phyloP scores from a whole-genome alignment of 371 early-diverging fungal species.

The Chytridium lagenaria region DNA sequence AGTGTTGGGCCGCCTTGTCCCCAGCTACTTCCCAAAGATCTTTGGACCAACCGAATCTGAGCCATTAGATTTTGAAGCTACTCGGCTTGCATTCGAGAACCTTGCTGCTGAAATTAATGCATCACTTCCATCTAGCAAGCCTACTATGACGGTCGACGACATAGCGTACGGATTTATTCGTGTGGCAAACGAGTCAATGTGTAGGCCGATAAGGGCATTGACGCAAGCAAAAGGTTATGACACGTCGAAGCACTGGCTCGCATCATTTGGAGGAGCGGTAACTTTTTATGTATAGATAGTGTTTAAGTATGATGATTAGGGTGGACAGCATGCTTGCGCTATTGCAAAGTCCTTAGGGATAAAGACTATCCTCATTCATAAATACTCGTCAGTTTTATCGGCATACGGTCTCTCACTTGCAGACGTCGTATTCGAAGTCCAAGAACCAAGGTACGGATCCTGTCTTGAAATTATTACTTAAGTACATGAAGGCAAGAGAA shows the following conservation, averaged over 20 bases:
- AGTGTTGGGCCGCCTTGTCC: constrained; percentile 84
- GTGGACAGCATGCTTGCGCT: constrained; percentile 79
- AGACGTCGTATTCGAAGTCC: constrained; percentile 91
- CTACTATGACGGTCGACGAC: constrained; percentile 73
- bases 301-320: constrained; percentile 52
- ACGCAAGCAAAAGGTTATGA: constrained; percentile 95
- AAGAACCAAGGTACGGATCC: constrained; percentile 70
- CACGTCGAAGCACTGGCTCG: constrained; percentile 81
- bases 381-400: constrained; percentile 87
- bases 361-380: constrained; percentile 76
- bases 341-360: constrained; percentile 92
- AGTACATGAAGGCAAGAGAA: constrained; percentile 26
- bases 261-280: constrained; percentile 94
- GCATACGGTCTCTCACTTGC: constrained; percentile 92
- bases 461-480: not conserved
- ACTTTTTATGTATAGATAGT: not conserved
- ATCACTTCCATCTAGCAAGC: constrained; percentile 5
- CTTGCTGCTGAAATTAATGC: constrained; percentile 72
- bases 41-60: constrained; percentile 91
- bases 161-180: constrained; percentile 92
- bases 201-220: constrained; percentile 90
- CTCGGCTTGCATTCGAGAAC: constrained; percentile 66
- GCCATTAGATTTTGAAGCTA: constrained; percentile 75
- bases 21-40: constrained; percentile 90
- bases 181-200: constrained; percentile 95